Conservation (phyloP, 1,139 yeast species). For the Sugiyamaella sp. region DNA sequence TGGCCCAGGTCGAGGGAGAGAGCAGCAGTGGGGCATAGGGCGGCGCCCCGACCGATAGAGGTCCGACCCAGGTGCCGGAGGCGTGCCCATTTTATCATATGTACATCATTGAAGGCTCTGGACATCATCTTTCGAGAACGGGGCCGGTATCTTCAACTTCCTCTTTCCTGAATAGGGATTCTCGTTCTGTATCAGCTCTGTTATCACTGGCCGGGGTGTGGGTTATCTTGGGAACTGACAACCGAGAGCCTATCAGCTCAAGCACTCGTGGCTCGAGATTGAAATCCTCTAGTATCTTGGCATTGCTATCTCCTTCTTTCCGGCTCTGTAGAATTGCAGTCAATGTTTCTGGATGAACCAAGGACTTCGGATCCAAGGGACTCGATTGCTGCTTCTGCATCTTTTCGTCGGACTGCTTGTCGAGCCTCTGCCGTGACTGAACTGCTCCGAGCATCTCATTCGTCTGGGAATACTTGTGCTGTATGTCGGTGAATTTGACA, state of each 20-base stretch:
- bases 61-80: no score
- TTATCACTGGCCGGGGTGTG: slow-evolving; percentile 5
- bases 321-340: slow-evolving; percentile 23
- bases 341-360: slow-evolving; percentile 21
- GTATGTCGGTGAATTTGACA: slow-evolving; percentile 20
- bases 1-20: no score
- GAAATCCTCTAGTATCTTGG: slow-evolving; percentile 17
- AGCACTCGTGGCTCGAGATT: slow-evolving; percentile 16
- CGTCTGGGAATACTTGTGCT: slow-evolving; percentile 9
- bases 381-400: slow-evolving; percentile 3
- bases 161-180: slow-evolving; percentile 14
- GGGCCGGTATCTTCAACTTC: slow-evolving; percentile 15
- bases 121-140: slow-evolving; percentile 8
- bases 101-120: not conserved
- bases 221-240: slow-evolving; percentile 20
- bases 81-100: no score
- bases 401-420: slow-evolving; percentile 7
- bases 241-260: slow-evolving; percentile 13
- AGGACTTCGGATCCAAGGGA: slow-evolving; percentile 3
- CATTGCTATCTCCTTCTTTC: slow-evolving; percentile 18
- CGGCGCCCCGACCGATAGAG: no score
- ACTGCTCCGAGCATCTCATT: slow-evolving; percentile 26
- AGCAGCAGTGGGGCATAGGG: no score
- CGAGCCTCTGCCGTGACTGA: slow-evolving; percentile 17
- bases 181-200: slow-evolving; percentile 1